These are phyloP conservation scores for Neonectria hederae DNA, from an alignment of 2,329 filamentous ascomycete species.

Conservation along the genomic window DNA sequence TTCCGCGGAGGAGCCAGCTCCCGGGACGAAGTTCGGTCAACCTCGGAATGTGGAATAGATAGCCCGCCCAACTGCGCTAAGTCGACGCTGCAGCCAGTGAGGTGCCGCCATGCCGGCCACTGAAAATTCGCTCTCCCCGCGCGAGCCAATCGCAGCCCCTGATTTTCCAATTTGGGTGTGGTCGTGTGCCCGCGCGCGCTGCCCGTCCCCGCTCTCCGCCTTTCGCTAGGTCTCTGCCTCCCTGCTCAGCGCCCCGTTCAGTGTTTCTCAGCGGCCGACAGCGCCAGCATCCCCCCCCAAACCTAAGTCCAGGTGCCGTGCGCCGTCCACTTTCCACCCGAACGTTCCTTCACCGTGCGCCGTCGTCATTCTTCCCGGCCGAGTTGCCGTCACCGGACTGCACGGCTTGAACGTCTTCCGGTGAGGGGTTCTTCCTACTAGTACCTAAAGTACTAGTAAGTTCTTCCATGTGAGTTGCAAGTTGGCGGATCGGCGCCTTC, in stretches of 20 bases:
- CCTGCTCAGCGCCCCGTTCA: not conserved
- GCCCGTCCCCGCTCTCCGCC: not conserved
- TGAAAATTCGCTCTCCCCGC: slow-evolving; percentile 20
- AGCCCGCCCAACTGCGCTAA: not conserved
- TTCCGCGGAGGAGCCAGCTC: slow-evolving; percentile 10
- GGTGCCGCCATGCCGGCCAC: no score
- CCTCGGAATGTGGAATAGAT: slow-evolving; percentile 35
- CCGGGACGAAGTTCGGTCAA: slow-evolving; percentile 34
- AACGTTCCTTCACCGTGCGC: not conserved
- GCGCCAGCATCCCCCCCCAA: not conserved
- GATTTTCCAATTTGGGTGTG: slow-evolving; percentile 41
- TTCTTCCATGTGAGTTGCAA: not conserved
- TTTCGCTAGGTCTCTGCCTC: not conserved
- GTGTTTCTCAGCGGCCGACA: not conserved
- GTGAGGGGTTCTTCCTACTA: not conserved
- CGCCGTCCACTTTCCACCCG: slow-evolving; percentile 1
- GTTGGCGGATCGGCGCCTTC: not conserved
- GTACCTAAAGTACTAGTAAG: no score
- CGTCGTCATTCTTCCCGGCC: slow-evolving; percentile 24
- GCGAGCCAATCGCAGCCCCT: slow-evolving; percentile 40
- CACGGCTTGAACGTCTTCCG: not conserved
- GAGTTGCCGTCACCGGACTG: slow-evolving; percentile 16
- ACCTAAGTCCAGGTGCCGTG: not conserved
- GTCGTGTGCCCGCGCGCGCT: slow-evolving; percentile 16
- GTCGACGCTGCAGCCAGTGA: not conserved